Evolutionary conservation across 306 rosid species (phyloP), one percentile per base, ranked within the genome.

Genomic region (Cicer arietinum): DNA sequence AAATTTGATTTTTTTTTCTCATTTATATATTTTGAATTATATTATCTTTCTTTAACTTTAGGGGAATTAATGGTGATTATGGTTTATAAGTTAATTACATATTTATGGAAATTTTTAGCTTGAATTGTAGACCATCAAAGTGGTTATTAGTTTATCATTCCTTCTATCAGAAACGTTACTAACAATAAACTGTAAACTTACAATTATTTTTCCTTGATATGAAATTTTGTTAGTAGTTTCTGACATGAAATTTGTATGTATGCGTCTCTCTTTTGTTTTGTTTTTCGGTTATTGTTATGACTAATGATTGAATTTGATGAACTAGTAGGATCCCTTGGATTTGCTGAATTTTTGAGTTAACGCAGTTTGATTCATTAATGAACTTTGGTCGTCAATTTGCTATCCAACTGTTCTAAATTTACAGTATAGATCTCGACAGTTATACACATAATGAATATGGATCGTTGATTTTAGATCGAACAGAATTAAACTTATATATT

Each of bases 21-120:
- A 1, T 67, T 14, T 8, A 30, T 16, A n/a, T 35, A 22, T 54
- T 30, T 39, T 63, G 18, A 17, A 7, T 54, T 7, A 16, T 68
- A 20, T 13, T 66, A 75, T 73, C 43, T 70, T 59, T 48, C 50
- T 78, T 75, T 74, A 30, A 14, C 81, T 52, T 44, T 39, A 68
- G 54, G 57, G 42, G 53, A 76, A 67, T 83, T 73, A 83, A 81
- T 81, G 84, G 73, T 81, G 86, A 84, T 84, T 82, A 74, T 58
- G 77, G 54, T 60, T 60, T 35, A 35, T 6, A 60, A 35, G 9
- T 35, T 35, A 13, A 11, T 59, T 59, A 6, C 43, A 59, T 59
- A 2, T 59, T 6, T 7, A 60, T 60, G 18, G 8, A 20, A 0
- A 30, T 6, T 59, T 10, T 58, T 25, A 25, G 16, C 22, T 57